Conservation (phyloP, 257 asterid species). For the Solanum infundibuliforme region DNA sequence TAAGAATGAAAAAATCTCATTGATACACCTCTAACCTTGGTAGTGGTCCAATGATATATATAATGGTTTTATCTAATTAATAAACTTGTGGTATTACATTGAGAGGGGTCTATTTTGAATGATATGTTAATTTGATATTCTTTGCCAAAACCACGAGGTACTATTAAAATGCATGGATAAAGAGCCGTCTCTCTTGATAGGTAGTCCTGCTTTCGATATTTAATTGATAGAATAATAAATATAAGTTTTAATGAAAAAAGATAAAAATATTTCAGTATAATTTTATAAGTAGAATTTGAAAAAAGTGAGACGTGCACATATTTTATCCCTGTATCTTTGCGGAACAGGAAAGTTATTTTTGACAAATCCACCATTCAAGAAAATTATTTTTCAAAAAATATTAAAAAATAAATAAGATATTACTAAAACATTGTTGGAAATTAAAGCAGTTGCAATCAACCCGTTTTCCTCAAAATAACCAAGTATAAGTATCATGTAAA, state of each 20-base stretch:
- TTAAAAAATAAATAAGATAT: neutral
- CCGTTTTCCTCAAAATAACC: neutral
- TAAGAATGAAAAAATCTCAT: neutral
- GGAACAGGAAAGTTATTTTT: neutral
- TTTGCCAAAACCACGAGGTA: neutral
- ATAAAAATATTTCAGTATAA: neutral
- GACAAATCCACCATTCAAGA: neutral
- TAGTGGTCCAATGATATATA: neutral
- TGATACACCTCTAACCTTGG: neutral
- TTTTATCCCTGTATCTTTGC: rapidly evolving
- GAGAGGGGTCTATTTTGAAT: neutral
- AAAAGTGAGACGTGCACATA: neutral
- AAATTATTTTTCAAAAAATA: neutral
- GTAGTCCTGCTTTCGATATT: neutral
- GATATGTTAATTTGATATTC: neutral
- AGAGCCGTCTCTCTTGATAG: neutral
- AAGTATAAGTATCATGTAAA: neutral
- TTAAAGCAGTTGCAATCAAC: neutral
- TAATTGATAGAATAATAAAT: neutral
- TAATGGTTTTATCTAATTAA: neutral
- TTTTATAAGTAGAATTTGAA: neutral
- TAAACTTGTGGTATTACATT: neutral
- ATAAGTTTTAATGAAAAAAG: neutral
- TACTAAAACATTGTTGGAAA: neutral
- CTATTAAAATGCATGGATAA: neutral